phyloP scores from a whole-genome alignment of 1,284 basidiomycete genomes.

The Cerioporus squamosus region DNA sequence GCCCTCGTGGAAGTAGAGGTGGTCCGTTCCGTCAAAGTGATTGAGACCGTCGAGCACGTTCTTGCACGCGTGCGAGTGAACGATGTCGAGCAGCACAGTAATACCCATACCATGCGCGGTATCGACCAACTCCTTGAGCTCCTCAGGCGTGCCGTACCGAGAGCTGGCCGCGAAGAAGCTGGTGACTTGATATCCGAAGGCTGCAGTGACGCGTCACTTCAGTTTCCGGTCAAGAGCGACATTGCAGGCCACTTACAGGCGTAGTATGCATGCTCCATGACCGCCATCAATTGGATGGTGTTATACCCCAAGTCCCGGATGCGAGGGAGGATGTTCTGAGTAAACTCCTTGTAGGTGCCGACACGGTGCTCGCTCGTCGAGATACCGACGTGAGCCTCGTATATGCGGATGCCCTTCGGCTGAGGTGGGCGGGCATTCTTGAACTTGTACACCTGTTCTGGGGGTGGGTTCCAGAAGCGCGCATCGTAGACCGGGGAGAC shows the following conservation, averaged over 20 bases:
- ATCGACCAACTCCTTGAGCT: conserved; percentile 94
- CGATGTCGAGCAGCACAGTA: conserved; percentile 93
- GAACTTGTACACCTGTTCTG: conserved; percentile 74
- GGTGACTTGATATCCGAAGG: conserved; percentile 98
- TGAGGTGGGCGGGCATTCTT: conserved; percentile 78
- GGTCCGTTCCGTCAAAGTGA: conserved; percentile 94
- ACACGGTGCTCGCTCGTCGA: conserved; percentile 88
- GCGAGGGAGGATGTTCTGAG: conserved; percentile 80
- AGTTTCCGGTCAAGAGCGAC: conserved; percentile 7
- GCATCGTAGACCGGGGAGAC: conserved; percentile 95
- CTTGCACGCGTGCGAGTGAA: conserved; percentile 98
- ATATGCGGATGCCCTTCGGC: conserved; percentile 82
- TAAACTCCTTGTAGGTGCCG: conserved; percentile 97
- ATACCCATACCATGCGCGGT: conserved; percentile 93
- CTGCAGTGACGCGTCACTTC: conserved; percentile 41
- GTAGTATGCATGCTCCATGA: conserved; percentile 99
- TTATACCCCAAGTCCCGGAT: conserved; percentile 96
- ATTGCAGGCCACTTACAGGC: conserved; percentile 67
- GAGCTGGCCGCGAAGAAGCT: conserved; percentile 98
- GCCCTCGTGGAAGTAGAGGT: conserved; percentile 97
- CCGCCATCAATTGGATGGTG: conserved; percentile 95
- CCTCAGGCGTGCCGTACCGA: conserved; percentile 93
- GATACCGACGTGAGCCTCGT: conserved; percentile 98
- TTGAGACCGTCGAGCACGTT: conserved; percentile 97
- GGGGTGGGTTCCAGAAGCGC: conserved; percentile 97